Evolutionary conservation across 805 yeast species (phyloP).

Genomic region (Sugiyamaella marilandica): DNA sequence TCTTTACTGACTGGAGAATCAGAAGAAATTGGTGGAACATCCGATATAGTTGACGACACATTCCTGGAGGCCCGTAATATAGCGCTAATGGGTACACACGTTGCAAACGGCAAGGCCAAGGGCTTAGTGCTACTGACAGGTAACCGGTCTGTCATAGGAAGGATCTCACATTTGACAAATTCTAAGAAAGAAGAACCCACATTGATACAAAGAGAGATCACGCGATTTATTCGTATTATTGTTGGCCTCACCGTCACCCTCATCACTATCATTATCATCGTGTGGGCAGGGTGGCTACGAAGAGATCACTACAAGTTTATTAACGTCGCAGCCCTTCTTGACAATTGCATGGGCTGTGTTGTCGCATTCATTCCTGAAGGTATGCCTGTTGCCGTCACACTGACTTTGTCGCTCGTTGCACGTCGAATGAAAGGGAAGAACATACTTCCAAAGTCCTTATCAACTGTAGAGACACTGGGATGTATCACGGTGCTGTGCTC

Average conservation of each 20-base stretch:
- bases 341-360: conserved; percentile 41
- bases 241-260: conserved; percentile 18
- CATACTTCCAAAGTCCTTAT: conserved; percentile 43
- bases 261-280: conserved; percentile 21
- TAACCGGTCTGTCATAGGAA: conserved; percentile 43
- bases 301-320: conserved; percentile 40
- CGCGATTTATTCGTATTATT: conserved; percentile 27
- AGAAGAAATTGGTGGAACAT: conserved; percentile 30
- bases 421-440: conserved; percentile 41
- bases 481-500: conserved; percentile 52
- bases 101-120: conserved; percentile 41
- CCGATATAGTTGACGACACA: conserved; percentile 6
- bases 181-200: conserved; percentile 36
- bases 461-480: conserved; percentile 54
- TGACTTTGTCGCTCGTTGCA: conserved; percentile 47
- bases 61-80: conserved; percentile 42
- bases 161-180: conserved; percentile 41
- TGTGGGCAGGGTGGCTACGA: conserved; percentile 45
- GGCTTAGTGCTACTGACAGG: conserved; percentile 45
- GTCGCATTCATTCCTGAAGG: conserved; percentile 51
- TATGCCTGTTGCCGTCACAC: conserved; percentile 45
- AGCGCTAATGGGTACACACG: conserved; percentile 45
- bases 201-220: conserved; percentile 27
- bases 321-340: conserved; percentile 34
- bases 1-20: conserved; percentile 50